Evolutionary conservation across 23 red algal genomes (phyloP), one percentile per base, ranked within the genome.

Genomic region (Gracilaria domingensis): DNA sequence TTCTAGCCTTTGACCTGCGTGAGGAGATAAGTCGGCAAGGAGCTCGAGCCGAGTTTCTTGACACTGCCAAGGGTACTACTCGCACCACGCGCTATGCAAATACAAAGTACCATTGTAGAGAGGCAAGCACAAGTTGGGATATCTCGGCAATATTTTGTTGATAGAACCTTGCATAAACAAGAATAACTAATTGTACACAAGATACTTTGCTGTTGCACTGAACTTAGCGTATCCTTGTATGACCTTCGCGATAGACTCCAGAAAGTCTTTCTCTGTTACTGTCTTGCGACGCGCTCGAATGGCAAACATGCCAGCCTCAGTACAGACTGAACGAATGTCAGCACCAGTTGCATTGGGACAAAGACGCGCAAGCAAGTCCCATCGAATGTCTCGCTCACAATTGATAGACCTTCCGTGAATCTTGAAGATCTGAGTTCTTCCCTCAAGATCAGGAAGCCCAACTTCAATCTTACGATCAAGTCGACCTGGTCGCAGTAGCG

Each of bases 381-480:
- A 99, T 38, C 97, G 97, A 60, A 99, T 95, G 66, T 95, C 92
- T 44, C 95, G 86, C 62, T 99, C 97, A 79, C 97, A 99, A 58
- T 99, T 99, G 70, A 99, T 96, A 51, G 94, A 96, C n/a, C 95
- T 86, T 9, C 91, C 94, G 81, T 99, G 97, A 80, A 99, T 99
- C 86, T 93, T 90, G 72, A 99, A 95, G 20, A 99, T 96, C 69
- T 93, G 87, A 57, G 97, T 96, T 39, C 97, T 84, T 18, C 97
- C 97, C 75, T 99, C 97, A 35, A 99, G 79, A 66, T 99, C 97
- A 12, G 97, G 97, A 24, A 99, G 89, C 18, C 93, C 94, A 58
- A 99, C 90, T 86, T 99, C 97, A 85, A 99, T 99, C 75, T 99
- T 99, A 25, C 97, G 94, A 75, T 99, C 97, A 44, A 99, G 92